Percentiles rank a stretch among this genome's conserved stretches.
These are phyloP conservation scores for Venturia carpophila DNA, from an alignment of 2,329 filamentous ascomycete genomes.

Conservation along the genomic window DNA sequence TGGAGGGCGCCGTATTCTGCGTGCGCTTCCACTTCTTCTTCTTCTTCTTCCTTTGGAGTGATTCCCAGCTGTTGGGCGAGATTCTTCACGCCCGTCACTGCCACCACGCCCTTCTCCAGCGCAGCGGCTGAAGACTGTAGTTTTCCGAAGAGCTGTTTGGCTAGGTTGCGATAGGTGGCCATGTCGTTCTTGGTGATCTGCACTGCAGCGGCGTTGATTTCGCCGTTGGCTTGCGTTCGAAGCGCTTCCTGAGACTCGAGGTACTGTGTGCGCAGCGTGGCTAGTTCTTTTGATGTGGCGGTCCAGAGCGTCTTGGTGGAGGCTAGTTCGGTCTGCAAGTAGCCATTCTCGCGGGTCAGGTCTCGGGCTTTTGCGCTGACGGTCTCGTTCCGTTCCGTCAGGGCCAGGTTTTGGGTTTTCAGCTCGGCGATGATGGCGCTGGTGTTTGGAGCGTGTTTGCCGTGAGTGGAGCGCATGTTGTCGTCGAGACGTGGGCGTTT, in stretches of 20 bases:
- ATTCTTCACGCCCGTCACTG: background rate
- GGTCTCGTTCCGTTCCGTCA: background rate
- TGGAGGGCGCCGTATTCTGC: background rate
- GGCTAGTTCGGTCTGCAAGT: background rate
- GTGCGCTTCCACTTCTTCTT: background rate
- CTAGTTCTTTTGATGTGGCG: slow-evolving; percentile 1
- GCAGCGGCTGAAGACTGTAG: background rate
- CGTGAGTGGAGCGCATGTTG: background rate
- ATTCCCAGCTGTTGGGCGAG: background rate
- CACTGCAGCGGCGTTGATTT: background rate
- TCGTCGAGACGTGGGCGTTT: background rate
- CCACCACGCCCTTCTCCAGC: background rate
- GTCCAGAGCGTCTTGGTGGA: slow-evolving; percentile 10
- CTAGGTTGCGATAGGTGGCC: background rate
- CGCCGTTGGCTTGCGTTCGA: background rate
- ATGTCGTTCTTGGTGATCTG: background rate
- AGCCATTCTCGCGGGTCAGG: background rate
- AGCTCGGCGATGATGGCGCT: background rate
- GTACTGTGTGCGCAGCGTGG: background rate
- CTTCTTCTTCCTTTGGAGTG: background rate
- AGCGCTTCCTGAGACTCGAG: background rate
- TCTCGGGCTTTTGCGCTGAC: slow-evolving; percentile 4
- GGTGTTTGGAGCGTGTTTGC: background rate
- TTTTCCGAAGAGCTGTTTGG: slow-evolving; percentile 5
- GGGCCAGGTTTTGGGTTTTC: background rate